Evolutionary conservation across 179 eudicot genomes (phyloP).

Genomic region (Silene vulgaris): DNA sequence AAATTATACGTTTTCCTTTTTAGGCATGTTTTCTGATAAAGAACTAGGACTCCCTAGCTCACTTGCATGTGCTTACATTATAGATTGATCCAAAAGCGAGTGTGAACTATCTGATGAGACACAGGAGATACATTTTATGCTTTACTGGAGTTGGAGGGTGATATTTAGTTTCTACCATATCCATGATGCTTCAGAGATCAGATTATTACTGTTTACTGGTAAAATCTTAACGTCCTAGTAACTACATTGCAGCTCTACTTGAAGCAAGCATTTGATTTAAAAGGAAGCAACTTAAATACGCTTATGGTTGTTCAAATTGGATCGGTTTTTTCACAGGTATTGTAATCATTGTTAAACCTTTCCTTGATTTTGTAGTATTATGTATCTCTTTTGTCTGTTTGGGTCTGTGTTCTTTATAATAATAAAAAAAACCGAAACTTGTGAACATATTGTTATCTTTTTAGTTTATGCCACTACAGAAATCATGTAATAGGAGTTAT

Average conservation of each 20-base stretch:
- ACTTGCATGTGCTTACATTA: no score
- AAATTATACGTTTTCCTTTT: no score
- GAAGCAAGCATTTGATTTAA: conserved; percentile 59
- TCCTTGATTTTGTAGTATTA: neutral
- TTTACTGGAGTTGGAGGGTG: neutral
- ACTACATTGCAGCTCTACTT: conserved; percentile 55
- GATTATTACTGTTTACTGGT: neutral
- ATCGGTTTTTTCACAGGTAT: conserved; percentile 81
- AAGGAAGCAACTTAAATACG: conserved; percentile 58
- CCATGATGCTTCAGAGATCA: neutral
- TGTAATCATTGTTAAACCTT: neutral
- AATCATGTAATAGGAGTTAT: no score
- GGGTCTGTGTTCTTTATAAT: no score
- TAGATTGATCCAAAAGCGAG: no score
- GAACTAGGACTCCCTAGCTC: no score
- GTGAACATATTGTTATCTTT: no score
- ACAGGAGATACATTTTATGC: neutral
- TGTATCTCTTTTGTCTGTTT: neutral
- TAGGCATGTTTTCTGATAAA: no score
- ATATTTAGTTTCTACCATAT: neutral
- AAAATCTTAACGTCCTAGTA: conserved; percentile 9
- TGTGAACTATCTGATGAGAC: no score
- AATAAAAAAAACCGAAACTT: no score
- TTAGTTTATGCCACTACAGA: no score
- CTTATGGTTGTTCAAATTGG: conserved; percentile 70